Percentiles rank a stretch among this genome's conserved stretches.
Evolutionary conservation across 371 early-diverging fungal genomes (phyloP).

Genomic region (Paraphysoderma sedebokerense): DNA sequence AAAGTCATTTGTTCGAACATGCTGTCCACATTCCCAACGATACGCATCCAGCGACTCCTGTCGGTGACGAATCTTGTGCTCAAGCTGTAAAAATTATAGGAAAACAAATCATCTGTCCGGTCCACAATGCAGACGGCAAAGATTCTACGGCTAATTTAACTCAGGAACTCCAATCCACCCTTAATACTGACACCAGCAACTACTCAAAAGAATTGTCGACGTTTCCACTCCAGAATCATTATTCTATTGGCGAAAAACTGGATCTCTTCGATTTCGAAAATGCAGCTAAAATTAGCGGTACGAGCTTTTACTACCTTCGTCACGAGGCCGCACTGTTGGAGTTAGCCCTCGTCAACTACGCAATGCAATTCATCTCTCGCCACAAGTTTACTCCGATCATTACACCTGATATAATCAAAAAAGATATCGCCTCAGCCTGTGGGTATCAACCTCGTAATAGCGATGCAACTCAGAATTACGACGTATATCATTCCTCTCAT

Average conservation of each 20-base stretch:
- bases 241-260: constrained; percentile 36
- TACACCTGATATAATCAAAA: constrained; percentile 71
- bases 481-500: constrained; percentile 4
- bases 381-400: constrained; percentile 58
- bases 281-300: constrained; percentile 66
- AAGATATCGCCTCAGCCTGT: constrained; percentile 66
- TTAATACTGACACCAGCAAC: too few relatives aligned
- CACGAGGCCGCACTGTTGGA: constrained; percentile 72
- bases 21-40: constrained; percentile 51
- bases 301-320: constrained; percentile 71
- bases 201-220: constrained; percentile 6
- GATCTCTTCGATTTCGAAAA: constrained; percentile 69
- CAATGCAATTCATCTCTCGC: constrained; percentile 49
- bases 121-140: constrained; percentile 5
- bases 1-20: constrained; percentile 25
- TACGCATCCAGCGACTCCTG: constrained; percentile 41
- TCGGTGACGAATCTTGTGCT: constrained; percentile 47
- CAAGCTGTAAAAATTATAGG: constrained; percentile 27
- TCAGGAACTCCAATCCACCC: too few relatives aligned
- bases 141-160: too few relatives aligned
- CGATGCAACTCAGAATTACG: background rate
- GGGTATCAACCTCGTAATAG: constrained; percentile 67
- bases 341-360: constrained; percentile 67
- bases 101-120: constrained; percentile 8
- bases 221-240: constrained; percentile 38